phyloP scores from a whole-genome alignment of 2,329 filamentous ascomycete genomes.

The Xylaria sp. region DNA sequence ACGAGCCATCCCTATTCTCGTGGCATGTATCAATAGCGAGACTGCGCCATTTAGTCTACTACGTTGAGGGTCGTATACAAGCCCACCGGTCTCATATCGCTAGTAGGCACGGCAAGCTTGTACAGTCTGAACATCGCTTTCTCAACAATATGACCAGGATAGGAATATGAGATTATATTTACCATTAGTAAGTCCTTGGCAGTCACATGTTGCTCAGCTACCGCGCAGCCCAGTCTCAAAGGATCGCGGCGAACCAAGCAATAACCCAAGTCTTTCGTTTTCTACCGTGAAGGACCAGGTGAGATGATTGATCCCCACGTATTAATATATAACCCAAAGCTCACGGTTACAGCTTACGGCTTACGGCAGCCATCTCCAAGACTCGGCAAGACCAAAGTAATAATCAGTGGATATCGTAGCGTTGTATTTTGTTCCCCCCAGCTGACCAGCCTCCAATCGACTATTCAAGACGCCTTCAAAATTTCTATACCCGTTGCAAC shows the following conservation, averaged over 20 bases:
- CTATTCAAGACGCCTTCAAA: background rate
- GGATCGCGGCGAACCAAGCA: background rate
- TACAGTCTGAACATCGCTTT: background rate
- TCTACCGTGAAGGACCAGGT: background rate
- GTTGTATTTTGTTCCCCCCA: background rate
- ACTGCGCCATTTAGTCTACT: conserved; percentile 15
- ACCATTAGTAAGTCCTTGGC: background rate
- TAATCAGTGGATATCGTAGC: conserved; percentile 2
- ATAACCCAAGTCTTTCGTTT: background rate
- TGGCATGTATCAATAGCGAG: conserved; percentile 13
- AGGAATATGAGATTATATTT: conserved; percentile 4
- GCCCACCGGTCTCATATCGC: background rate
- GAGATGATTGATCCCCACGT: background rate
- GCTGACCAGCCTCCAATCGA: background rate
- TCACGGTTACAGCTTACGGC: background rate
- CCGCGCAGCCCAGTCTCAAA: background rate
- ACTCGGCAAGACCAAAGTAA: conserved; percentile 3
- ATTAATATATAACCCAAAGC: background rate
- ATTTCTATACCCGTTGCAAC: background rate
- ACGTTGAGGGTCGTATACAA: conserved; percentile 29
- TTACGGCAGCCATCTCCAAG: background rate
- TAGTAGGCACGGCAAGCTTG: background rate
- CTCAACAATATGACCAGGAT: background rate
- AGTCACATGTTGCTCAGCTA: background rate
- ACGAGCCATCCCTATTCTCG: conserved; percentile 14